phyloP scores from a whole-genome alignment of 78 protist species.

The Bodo saltans region DNA sequence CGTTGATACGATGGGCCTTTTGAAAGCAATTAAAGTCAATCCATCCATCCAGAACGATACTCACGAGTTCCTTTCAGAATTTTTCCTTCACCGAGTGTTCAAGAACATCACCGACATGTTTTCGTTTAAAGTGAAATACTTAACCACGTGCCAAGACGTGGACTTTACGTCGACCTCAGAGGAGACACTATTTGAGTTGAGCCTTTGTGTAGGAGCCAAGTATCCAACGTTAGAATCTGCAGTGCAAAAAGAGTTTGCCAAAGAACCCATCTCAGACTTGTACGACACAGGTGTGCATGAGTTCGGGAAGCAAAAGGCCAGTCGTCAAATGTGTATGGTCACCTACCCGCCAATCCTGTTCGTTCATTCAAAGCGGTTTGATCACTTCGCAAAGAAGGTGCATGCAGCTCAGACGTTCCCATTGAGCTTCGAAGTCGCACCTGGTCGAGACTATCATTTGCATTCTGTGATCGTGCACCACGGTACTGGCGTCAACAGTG shows the following conservation, averaged over 20 bases:
- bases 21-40: background rate
- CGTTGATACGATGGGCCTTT: background rate
- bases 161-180: background rate
- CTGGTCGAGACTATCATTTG: background rate
- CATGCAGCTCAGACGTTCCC: too few relatives aligned
- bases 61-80: background rate
- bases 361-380: background rate
- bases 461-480: background rate
- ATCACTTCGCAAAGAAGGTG: background rate
- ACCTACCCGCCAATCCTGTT: background rate
- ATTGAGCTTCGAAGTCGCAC: too few relatives aligned
- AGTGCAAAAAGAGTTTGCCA: background rate
- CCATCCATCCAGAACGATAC: background rate
- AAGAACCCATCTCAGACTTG: background rate
- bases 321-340: background rate
- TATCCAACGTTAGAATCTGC: background rate
- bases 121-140: background rate
- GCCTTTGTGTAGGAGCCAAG: background rate
- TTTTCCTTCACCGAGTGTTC: background rate
- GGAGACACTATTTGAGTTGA: background rate
- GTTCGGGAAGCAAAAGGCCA: background rate
- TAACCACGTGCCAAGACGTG: background rate
- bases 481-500: background rate
- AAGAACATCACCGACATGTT: background rate
- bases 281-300: background rate